These are phyloP conservation scores for Cenchrus purpureus DNA, from an alignment of 176 grass and related monocot genomes.

Conservation along the genomic window DNA sequence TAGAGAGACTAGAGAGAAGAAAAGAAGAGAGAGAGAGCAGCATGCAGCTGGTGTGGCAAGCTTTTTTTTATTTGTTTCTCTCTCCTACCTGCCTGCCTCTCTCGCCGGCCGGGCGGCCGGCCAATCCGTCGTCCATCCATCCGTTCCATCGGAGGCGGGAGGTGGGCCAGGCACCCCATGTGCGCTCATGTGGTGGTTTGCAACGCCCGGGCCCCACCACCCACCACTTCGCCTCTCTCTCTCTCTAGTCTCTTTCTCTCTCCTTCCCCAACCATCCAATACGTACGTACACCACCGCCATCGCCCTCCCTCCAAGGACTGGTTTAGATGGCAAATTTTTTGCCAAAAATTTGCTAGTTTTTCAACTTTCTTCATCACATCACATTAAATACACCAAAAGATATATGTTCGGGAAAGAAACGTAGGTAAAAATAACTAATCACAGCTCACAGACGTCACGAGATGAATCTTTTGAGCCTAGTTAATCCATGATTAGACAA, in stretches of 20 bases:
- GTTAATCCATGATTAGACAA: too few species aligned
- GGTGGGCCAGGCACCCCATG: conserved; percentile 64
- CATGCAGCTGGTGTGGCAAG: background rate
- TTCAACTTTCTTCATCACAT: too few species aligned
- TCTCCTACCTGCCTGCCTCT: background rate
- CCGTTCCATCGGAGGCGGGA: background rate
- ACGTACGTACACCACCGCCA: conserved; percentile 31
- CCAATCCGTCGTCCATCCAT: conserved; percentile 14
- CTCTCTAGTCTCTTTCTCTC: conserved; percentile 21
- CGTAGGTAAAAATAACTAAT: too few species aligned
- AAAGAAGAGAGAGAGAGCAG: background rate
- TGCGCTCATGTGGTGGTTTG: conserved; percentile 83
- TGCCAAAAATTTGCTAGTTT: too few species aligned
- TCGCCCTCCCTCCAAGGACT: background rate
- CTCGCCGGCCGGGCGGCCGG: background rate
- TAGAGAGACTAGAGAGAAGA: background rate
- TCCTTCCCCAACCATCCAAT: background rate
- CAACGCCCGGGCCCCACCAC: conserved; percentile 54
- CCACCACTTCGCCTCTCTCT: conserved; percentile 46
- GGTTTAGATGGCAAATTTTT: too few species aligned
- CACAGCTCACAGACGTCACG: too few species aligned
- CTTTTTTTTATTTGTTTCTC: background rate
- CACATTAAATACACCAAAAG: too few species aligned
- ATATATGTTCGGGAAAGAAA: too few species aligned
- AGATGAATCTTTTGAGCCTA: too few species aligned